Evolutionary conservation across 2,329 filamentous ascomycete genomes (phyloP).

Genomic region (Chlorencoelia australis): DNA sequence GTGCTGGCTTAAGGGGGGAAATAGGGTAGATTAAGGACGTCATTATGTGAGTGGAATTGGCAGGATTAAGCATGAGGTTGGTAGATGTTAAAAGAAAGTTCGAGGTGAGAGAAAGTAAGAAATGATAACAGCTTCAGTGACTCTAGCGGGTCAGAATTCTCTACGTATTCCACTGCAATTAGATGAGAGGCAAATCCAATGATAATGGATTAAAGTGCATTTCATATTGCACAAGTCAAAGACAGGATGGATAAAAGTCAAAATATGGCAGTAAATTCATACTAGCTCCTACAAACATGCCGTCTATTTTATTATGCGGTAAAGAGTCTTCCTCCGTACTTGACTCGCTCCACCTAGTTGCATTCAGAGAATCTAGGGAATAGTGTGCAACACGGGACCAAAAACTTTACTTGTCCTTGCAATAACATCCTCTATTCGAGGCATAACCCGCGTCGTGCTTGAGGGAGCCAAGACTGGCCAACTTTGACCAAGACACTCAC

Average conservation of each 20-base stretch:
- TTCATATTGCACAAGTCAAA: background rate
- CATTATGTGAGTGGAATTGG: background rate
- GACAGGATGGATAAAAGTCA: background rate
- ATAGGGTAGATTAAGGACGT: background rate
- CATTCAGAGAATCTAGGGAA: constrained; percentile 5
- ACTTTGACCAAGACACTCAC: background rate
- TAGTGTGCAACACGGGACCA: constrained; percentile 5
- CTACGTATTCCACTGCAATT: background rate
- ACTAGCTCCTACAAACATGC: background rate
- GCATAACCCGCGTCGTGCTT: background rate
- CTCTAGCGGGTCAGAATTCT: background rate
- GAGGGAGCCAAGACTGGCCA: background rate
- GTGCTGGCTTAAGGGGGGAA: background rate
- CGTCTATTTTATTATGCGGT: background rate
- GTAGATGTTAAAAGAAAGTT: background rate
- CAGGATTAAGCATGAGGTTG: background rate
- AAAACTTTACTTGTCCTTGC: background rate
- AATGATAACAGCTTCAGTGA: background rate
- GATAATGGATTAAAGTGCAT: background rate
- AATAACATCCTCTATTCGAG: background rate
- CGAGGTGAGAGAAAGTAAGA: background rate
- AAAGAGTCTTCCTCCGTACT: background rate
- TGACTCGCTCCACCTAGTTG: constrained; percentile 1
- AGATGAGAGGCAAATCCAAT: background rate
- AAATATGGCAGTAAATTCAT: background rate